Evolutionary conservation across 129 eudicot species (phyloP), one percentile per base, ranked within the genome.

Genomic region (Chrysanthemum lavandulifolium): DNA sequence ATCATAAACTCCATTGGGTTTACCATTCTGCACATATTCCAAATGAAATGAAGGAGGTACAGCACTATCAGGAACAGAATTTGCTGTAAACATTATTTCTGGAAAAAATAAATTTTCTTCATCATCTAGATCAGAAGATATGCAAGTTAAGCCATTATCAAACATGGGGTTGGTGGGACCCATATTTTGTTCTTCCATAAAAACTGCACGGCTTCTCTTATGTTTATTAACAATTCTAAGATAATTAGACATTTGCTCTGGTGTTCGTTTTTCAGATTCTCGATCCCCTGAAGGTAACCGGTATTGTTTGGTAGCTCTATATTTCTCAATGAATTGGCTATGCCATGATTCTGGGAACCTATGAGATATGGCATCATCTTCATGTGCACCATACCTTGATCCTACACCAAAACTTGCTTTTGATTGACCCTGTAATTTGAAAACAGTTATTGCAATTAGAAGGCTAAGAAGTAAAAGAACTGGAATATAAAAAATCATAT

Each of bases 321-420:
- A 94, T 70, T 80, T 88, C 67, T 94, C 97, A 80, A 88, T 86
- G 67, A 88, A 94, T 65, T 86, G 99, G 59, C 52, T 79, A 67
- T 94, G 88, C 99, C 99, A 94, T 72, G 96, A 84, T 48, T 94
- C 97, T 12, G 99, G 97, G 74, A 71, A 69, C 67, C 85, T 86
- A 16, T 84, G 95, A 68, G 92, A 85, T 68, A 74, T 74, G 53
- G 64, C 68, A 61, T 84, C 92, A 71, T 55, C 81, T 74, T 92
- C 96, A 14, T 76, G 74, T 47, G 80, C 87, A 76, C 77, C 82
- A 69, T 76, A 88, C 72, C 92, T 84, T 36, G 95, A 82, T 73
- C 97, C 97, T 70, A 68, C 71, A 61, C 85, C 86, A 76, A 82
- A 79, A 78, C 79, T 71, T 84, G 90, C 45, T 77, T 88, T 91